Evolutionary conservation across 257 asterid genomes (phyloP).

Genomic region (Nicotiana obtusifolia): DNA sequence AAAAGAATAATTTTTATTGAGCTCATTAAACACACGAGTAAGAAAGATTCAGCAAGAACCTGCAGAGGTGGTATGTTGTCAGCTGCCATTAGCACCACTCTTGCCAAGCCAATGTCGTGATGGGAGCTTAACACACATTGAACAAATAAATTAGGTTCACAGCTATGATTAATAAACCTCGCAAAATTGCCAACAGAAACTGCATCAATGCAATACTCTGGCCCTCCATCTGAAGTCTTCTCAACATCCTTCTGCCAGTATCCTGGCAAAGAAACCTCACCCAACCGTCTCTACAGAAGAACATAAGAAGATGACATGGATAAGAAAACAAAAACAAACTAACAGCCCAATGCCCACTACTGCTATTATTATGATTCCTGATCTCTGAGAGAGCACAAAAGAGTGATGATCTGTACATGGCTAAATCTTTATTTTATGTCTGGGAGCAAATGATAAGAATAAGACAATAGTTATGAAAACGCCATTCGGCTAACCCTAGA

Average conservation of each 20-base stretch:
- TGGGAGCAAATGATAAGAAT: neutral
- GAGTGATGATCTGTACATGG: neutral
- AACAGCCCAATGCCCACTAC: neutral
- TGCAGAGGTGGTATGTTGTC: slow-evolving; percentile 82
- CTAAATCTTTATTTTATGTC: neutral
- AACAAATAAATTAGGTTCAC: slow-evolving; percentile 78
- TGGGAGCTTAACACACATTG: slow-evolving; percentile 71
- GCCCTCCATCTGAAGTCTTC: slow-evolving; percentile 43
- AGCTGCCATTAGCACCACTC: slow-evolving; percentile 68
- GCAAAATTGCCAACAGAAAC: slow-evolving; percentile 61
- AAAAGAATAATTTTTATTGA: neutral
- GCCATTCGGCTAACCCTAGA: neutral
- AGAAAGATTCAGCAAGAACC: slow-evolving; percentile 30
- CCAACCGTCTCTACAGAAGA: slow-evolving; percentile 58
- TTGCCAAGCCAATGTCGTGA: slow-evolving; percentile 59
- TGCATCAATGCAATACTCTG: slow-evolving; percentile 83
- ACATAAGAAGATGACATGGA: neutral
- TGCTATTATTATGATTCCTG: neutral
- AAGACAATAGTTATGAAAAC: neutral
- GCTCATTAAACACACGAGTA: neutral
- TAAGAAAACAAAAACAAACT: neutral
- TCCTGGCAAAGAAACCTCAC: slow-evolving; percentile 62
- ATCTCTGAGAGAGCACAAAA: neutral
- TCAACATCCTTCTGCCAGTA: slow-evolving; percentile 35
- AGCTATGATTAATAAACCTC: slow-evolving; percentile 79